A percentile compares a stretch with the other conserved stretches of the same genome.
phyloP scores from a whole-genome alignment of 2,329 filamentous ascomycete genomes.

The Zymoseptoria passerinii region DNA sequence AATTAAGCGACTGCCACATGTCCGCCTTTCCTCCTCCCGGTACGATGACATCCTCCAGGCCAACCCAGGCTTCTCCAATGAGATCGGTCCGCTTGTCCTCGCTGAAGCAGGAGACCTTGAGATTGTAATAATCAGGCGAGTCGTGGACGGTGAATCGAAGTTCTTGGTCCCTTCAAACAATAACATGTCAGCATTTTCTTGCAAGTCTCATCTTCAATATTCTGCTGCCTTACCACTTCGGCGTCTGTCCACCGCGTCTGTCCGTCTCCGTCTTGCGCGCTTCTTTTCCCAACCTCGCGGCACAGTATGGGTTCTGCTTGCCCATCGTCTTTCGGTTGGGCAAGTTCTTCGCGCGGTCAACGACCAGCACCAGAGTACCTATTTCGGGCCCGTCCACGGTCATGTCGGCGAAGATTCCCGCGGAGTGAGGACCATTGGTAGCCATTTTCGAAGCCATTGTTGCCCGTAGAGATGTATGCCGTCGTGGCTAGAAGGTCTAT shows the following conservation, averaged over 20 bases:
- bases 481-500: neutral
- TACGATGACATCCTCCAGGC: conserved; percentile 70
- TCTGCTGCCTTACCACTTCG: conserved; percentile 64
- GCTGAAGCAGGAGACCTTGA: conserved; percentile 95
- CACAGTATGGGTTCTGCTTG: conserved; percentile 97
- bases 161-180: conserved; percentile 77
- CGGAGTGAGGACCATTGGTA: conserved; percentile 61
- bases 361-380: conserved; percentile 81
- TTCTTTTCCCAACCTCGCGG: conserved; percentile 86
- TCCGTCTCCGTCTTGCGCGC: conserved; percentile 96
- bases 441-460: conserved; percentile 14
- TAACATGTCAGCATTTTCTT: conserved; percentile 7
- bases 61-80: conserved; percentile 89
- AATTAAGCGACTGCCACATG: conserved; percentile 80
- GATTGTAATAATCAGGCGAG: conserved; percentile 87
- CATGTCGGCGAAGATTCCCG: conserved; percentile 92
- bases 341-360: conserved; percentile 93
- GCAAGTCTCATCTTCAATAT: neutral
- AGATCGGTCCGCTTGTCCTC: conserved; percentile 97
- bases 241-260: conserved; percentile 87
- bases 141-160: conserved; percentile 93
- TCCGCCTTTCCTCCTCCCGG: conserved; percentile 88
- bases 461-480: neutral
- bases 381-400: conserved; percentile 86
- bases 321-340: conserved; percentile 96